A percentile compares a stretch with the other conserved stretches of the same genome.
Evolutionary conservation across 1,284 basidiomycete species (phyloP).

Genomic region (Phlebopus sp.): DNA sequence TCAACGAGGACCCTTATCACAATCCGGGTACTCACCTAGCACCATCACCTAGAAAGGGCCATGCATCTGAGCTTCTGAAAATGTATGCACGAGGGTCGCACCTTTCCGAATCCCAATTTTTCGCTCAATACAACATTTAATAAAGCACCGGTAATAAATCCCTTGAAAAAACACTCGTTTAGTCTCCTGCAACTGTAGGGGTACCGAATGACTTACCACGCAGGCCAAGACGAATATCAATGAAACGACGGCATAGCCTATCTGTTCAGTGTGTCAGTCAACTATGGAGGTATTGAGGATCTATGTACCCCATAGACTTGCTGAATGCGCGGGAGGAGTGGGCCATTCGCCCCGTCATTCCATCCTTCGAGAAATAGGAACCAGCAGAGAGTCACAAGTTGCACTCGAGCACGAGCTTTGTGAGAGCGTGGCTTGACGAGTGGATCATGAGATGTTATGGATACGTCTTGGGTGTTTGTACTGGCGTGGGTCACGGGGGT

Average conservation of each 20-base stretch:
- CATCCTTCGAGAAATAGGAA: slow-evolving; percentile 23
- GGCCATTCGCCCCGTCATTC: slow-evolving; percentile 23
- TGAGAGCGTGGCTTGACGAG: slow-evolving; percentile 3
- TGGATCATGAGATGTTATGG: not conserved
- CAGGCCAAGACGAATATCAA: slow-evolving; percentile 28
- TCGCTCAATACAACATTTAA: slow-evolving; percentile 19
- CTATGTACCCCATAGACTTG: slow-evolving; percentile 19
- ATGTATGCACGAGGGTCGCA: slow-evolving; percentile 3
- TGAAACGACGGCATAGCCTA: slow-evolving; percentile 22
- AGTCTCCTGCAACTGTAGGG: not conserved
- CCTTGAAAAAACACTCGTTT: slow-evolving; percentile 10
- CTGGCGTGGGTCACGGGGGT: not conserved
- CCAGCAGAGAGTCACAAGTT: slow-evolving; percentile 21
- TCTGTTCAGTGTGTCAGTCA: slow-evolving; percentile 10
- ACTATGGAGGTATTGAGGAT: not conserved
- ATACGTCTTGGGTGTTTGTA: not conserved
- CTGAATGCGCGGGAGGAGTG: slow-evolving; percentile 28
- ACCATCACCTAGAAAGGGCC: slow-evolving; percentile 20
- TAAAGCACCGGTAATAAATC: slow-evolving; percentile 27
- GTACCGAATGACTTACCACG: slow-evolving; percentile 16
- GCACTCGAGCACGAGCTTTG: slow-evolving; percentile 20
- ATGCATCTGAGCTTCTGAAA: not conserved
- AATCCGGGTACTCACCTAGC: slow-evolving; percentile 13
- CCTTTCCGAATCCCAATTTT: slow-evolving; percentile 31
- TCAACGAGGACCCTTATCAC: not conserved